Evolutionary conservation across 345 rosid species (phyloP), one percentile per base, ranked within the genome.

Genomic region (Barbarea vulgaris): DNA sequence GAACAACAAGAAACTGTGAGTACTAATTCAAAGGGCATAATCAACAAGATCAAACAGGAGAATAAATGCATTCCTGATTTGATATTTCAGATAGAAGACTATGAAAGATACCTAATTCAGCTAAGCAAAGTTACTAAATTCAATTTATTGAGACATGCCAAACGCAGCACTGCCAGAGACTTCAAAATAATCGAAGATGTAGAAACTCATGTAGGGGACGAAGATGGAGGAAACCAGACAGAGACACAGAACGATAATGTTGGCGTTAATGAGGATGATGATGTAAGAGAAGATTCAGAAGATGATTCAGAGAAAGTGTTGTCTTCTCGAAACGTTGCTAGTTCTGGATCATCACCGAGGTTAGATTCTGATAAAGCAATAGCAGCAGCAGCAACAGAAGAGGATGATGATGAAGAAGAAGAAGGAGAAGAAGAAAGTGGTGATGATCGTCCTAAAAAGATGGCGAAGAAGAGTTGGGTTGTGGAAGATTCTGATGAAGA

Each of bases 31-130:
- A 92, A 83, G 81, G 88, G 89, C 11, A 80, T 85, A 62, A 74
- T 85, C 60, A 84, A 84, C 82, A 90, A 87, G 89, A 92, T 90
- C 72, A 90, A 86, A 79, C 87, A 88, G 85, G 97, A 92, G 82
- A 90, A 90, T n/a, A 87, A 83, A 80, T 87, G 88, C 88, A 87
- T 92, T 60, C 97, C 96, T 2, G 94, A 88, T 64, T 79, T 92
- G 67, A 88, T 92, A 58, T 92, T 84, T 74, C 96, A 88, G 79
- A 88, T 92, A 48, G 97, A 92, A 77, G 93, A 89, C 71, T 92
- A 80, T 6, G 97, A 92, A 67, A 88, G 83, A 70, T 83, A 88
- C 61, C 88, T 92, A 18, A 92, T 92, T 70, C 91, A 81, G 76
- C 89, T 92, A 11, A 85, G 96, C 85, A 89, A 88, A 81, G 83